These are phyloP conservation scores for Lagenidium sp. DNA, from an alignment of 352 stramenopile species.

Conservation along the genomic window DNA sequence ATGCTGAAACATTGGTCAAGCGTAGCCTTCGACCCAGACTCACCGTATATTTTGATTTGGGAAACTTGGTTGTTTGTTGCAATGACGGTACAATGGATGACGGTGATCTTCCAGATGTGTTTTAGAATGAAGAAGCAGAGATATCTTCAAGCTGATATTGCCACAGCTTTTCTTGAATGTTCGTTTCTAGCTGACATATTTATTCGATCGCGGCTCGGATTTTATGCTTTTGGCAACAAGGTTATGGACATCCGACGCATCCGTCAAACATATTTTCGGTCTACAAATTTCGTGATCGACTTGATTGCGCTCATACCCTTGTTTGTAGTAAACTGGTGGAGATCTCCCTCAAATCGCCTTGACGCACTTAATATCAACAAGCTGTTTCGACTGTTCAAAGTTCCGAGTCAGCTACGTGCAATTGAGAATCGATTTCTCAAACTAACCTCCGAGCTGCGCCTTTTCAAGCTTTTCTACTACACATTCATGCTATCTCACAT, in stretches of 20 bases:
- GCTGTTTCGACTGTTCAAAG: constrained; percentile 32
- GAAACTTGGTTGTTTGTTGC: constrained; percentile 33
- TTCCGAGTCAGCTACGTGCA: constrained; percentile 25
- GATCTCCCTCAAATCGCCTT: constrained; percentile 6
- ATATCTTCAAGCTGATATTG: constrained; percentile 15
- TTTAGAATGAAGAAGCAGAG: constrained; percentile 19
- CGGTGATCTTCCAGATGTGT: constrained; percentile 29
- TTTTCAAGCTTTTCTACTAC: constrained; percentile 54
- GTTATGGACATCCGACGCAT: constrained; percentile 28
- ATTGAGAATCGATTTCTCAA: constrained; percentile 38
- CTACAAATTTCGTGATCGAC: constrained; percentile 27
- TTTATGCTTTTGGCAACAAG: constrained; percentile 46
- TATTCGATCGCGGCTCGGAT: constrained; percentile 29
- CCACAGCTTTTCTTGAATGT: constrained; percentile 23
- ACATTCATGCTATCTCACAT: constrained; percentile 38
- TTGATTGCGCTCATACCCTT: constrained; percentile 26
- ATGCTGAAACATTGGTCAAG: not conserved
- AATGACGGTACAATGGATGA: constrained; percentile 36
- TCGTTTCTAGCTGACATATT: constrained; percentile 37
- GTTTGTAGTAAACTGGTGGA: constrained; percentile 27
- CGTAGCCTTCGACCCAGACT: constrained; percentile 26
- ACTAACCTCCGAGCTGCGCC: constrained; percentile 25
- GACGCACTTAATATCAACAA: constrained; percentile 50
- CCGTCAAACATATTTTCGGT: constrained; percentile 25
- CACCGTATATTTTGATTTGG: constrained; percentile 20